A percentile compares a stretch with the other conserved stretches of the same genome.
These are phyloP conservation scores for Breviolum minutum DNA, from an alignment of 73 alveolate genomes.

Conservation along the genomic window DNA sequence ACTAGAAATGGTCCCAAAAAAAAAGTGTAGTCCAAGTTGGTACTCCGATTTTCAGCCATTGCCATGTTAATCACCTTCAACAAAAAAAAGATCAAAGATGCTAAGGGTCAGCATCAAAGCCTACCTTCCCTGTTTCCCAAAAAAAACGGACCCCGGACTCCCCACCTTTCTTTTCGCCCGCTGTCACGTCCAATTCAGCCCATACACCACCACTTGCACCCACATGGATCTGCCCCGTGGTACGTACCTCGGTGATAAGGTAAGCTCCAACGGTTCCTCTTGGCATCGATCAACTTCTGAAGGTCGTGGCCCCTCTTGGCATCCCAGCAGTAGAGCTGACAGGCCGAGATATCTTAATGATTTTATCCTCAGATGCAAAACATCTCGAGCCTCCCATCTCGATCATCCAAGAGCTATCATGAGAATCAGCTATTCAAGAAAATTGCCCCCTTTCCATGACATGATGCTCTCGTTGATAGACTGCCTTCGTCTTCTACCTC, in stretches of 20 bases:
- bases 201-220: constrained; percentile 69
- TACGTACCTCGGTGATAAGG: constrained; percentile 51
- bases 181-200: constrained; percentile 84
- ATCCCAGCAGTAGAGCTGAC: constrained; percentile 51
- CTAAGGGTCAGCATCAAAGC: no score
- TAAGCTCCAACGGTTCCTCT: not conserved
- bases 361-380: constrained; percentile 30
- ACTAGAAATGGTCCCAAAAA: no score
- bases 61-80: no score
- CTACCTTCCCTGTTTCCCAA: not conserved
- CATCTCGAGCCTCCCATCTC: no score
- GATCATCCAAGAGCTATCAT: no score
- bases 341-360: constrained; percentile 73
- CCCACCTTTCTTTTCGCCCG: constrained; percentile 90
- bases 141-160: not conserved
- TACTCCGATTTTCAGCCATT: not conserved
- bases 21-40: no score
- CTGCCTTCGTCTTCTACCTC: no score
- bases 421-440: no score
- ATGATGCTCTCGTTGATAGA: no score
- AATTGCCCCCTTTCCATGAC: no score
- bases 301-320: not conserved
- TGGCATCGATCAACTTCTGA: not conserved
- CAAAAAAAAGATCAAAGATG: no score
- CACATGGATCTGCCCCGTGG: constrained; percentile 57